phyloP scores from a whole-genome alignment of 305 asterid genomes.

The Andrographis paniculata region DNA sequence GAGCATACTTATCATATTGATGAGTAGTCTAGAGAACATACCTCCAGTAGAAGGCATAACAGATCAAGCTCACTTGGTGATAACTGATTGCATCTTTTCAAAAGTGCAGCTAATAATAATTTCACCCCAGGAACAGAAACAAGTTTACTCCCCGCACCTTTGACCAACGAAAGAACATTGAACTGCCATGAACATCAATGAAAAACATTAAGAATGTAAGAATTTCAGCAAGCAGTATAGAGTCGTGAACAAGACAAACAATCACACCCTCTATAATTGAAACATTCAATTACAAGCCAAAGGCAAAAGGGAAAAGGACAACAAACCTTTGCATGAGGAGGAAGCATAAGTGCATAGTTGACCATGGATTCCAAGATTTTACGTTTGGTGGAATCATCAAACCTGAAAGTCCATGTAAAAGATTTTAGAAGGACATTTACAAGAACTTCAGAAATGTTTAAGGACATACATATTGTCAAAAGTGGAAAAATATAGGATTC shows the following conservation, averaged over 20 bases:
- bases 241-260: neutral
- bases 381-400: conserved; percentile 52
- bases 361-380: conserved; percentile 54
- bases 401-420: conserved; percentile 41
- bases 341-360: conserved; percentile 42
- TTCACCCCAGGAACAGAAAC: conserved; percentile 39
- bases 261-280: too few species aligned
- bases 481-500: too few species aligned
- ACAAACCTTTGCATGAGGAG: conserved; percentile 73
- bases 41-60: conserved; percentile 81
- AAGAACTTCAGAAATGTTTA: too few species aligned
- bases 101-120: conserved; percentile 48
- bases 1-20: conserved; percentile 5
- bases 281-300: too few species aligned
- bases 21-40: conserved; percentile 14
- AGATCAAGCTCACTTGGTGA: conserved; percentile 53
- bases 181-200: conserved; percentile 46
- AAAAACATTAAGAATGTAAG: neutral
- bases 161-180: conserved; percentile 53
- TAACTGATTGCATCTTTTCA: conserved; percentile 47
- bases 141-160: conserved; percentile 60
- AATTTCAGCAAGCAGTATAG: conserved; percentile 1
- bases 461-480: too few species aligned
- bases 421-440: too few species aligned
- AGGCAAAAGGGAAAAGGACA: neutral